Conservation (phyloP, 1,139 yeast genomes). For the Zygotorulaspora mrakii region DNA sequence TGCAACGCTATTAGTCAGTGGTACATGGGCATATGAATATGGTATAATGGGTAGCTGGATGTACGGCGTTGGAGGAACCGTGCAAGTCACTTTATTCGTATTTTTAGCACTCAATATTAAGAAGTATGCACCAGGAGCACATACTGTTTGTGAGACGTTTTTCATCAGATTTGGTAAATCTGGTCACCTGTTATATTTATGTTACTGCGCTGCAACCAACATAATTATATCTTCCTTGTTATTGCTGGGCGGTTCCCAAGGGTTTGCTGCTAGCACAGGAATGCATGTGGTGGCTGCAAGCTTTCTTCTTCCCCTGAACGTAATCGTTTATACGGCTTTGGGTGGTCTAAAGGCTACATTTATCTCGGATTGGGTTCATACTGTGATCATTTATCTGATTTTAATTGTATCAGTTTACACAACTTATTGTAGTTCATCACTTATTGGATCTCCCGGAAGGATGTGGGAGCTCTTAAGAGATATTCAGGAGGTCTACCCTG, state of each 20-base stretch:
- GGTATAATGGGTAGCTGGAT: constrained; percentile 18
- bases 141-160: constrained; percentile 34
- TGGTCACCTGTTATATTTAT: constrained; percentile 36
- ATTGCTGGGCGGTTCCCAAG: constrained; percentile 43
- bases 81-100: constrained; percentile 17
- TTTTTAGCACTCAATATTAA: constrained; percentile 19
- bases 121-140: constrained; percentile 17
- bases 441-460: constrained; percentile 40
- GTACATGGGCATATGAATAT: constrained; percentile 16
- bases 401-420: constrained; percentile 37
- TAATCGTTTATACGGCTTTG: constrained; percentile 47
- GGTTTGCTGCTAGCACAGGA: constrained; percentile 37
- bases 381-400: constrained; percentile 44
- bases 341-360: constrained; percentile 54
- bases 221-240: constrained; percentile 41
- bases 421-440: constrained; percentile 35
- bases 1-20: constrained; percentile 41
- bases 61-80: constrained; percentile 20
- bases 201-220: constrained; percentile 38
- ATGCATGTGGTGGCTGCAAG: constrained; percentile 49
- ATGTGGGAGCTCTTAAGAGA: constrained; percentile 39
- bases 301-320: constrained; percentile 51
- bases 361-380: constrained; percentile 43
- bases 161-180: constrained; percentile 46
- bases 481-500: constrained; percentile 33